A percentile compares a stretch with the other conserved stretches of the same genome.
phyloP scores from a whole-genome alignment of 768 basidiomycete species.

The Sistotremastrum suecicum region DNA sequence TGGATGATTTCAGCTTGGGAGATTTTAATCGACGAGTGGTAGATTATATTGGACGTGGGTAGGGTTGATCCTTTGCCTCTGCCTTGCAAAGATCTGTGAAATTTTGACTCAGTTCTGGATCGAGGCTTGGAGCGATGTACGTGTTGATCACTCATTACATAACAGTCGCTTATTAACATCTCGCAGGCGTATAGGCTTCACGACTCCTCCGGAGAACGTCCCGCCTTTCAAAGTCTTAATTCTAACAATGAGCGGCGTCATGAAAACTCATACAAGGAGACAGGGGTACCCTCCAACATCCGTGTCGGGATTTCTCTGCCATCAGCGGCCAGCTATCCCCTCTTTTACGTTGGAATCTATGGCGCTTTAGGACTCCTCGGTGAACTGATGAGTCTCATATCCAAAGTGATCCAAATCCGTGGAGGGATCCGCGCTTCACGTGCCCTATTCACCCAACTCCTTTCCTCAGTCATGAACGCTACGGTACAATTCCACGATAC shows the following conservation, averaged over 20 bases:
- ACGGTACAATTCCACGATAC: slow-evolving; percentile 80
- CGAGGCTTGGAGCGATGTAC: slow-evolving; percentile 17
- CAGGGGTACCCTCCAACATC: background rate
- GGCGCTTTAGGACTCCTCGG: slow-evolving; percentile 41
- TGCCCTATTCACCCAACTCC: slow-evolving; percentile 37
- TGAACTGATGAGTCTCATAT: slow-evolving; percentile 31
- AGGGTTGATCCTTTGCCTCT: slow-evolving; percentile 2
- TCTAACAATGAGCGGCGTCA: too few species aligned
- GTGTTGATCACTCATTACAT: too few species aligned
- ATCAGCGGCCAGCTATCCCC: slow-evolving; percentile 38
- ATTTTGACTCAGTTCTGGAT: slow-evolving; percentile 17
- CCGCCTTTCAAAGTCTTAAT: too few species aligned
- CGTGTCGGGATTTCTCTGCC: slow-evolving; percentile 4
- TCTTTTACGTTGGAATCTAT: slow-evolving; percentile 62
- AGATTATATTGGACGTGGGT: slow-evolving; percentile 9
- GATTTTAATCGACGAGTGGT: background rate
- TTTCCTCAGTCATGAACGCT: slow-evolving; percentile 60
- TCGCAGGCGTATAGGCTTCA: too few species aligned
- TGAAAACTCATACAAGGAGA: too few species aligned
- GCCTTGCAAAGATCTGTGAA: slow-evolving; percentile 2
- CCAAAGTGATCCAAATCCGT: slow-evolving; percentile 41
- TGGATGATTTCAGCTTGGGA: background rate
- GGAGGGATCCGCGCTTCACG: slow-evolving; percentile 44
- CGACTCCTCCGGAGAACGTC: too few species aligned
- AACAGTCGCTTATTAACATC: too few species aligned